Evolutionary conservation across 192 early-diverging fungal species (phyloP).

Genomic region (Podila epigama): DNA sequence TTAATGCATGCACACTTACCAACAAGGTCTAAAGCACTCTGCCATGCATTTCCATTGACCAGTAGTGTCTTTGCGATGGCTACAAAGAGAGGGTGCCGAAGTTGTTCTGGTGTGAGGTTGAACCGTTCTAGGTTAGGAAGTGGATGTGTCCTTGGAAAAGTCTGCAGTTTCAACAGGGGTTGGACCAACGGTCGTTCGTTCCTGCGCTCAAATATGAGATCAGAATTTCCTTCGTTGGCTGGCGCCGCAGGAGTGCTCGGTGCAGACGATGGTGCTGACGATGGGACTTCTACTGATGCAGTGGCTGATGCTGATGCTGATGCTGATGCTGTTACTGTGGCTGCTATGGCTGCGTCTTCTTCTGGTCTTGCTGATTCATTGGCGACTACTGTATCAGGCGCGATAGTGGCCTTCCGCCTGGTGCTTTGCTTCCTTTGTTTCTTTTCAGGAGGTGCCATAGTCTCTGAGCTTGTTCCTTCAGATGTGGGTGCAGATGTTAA

Average conservation of each 20-base stretch:
- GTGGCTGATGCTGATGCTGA: too few species aligned
- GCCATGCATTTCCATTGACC: not conserved
- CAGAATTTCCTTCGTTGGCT: not conserved
- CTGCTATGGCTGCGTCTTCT: too few species aligned
- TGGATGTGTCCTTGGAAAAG: not conserved
- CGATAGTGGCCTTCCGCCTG: too few species aligned
- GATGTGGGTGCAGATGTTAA: too few species aligned
- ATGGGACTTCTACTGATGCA: too few species aligned
- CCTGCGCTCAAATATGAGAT: not conserved
- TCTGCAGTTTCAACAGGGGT: not conserved
- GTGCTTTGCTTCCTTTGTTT: too few species aligned
- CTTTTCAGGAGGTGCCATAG: too few species aligned
- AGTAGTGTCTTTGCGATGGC: not conserved
- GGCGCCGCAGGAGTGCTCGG: not conserved
- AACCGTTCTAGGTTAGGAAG: not conserved
- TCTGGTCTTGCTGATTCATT: too few species aligned
- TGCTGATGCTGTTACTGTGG: too few species aligned
- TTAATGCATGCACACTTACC: not conserved
- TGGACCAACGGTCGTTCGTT: not conserved
- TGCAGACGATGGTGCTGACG: too few species aligned
- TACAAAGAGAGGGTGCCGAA: not conserved
- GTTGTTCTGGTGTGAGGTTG: not conserved
- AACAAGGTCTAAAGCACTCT: not conserved
- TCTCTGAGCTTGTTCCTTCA: too few species aligned
- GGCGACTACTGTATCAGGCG: too few species aligned